Conservation (phyloP, 2,329 filamentous ascomycete species). For the Trichoderma sp. region DNA sequence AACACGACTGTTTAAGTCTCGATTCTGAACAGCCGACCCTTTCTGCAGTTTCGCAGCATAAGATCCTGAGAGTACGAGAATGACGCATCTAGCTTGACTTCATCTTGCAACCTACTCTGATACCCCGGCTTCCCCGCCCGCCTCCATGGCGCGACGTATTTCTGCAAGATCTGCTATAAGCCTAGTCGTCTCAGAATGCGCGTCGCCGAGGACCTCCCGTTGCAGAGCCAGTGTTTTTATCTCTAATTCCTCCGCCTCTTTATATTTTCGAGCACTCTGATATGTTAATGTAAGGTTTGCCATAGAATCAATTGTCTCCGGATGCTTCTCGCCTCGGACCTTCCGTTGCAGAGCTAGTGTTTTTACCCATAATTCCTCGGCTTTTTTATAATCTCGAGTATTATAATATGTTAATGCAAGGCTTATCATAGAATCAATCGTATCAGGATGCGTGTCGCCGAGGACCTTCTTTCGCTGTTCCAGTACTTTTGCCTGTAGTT, state of each 20-base stretch:
- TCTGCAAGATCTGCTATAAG: background rate
- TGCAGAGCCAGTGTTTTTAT: background rate
- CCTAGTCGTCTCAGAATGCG: background rate
- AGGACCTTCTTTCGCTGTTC: background rate
- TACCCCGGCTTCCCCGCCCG: no score
- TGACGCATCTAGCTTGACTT: background rate
- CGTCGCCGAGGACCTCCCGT: background rate
- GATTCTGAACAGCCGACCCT: background rate
- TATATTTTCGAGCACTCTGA: background rate
- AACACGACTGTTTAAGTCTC: background rate
- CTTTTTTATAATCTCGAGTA: slow-evolving; percentile 24
- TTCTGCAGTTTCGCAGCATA: background rate
- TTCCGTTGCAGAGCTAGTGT: background rate
- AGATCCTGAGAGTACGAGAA: background rate
- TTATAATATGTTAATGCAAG: no score
- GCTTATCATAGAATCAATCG: no score
- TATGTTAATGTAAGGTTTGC: background rate
- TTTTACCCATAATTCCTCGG: slow-evolving; percentile 11
- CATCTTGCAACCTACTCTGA: background rate
- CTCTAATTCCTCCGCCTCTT: background rate
- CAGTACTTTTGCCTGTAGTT: background rate
- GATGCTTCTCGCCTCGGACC: slow-evolving; percentile 12
- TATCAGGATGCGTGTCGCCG: background rate
- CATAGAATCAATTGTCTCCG: background rate
- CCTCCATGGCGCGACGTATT: background rate